Evolutionary conservation across 371 early-diverging fungal genomes (phyloP).

Genomic region (Mortierella sp.): DNA sequence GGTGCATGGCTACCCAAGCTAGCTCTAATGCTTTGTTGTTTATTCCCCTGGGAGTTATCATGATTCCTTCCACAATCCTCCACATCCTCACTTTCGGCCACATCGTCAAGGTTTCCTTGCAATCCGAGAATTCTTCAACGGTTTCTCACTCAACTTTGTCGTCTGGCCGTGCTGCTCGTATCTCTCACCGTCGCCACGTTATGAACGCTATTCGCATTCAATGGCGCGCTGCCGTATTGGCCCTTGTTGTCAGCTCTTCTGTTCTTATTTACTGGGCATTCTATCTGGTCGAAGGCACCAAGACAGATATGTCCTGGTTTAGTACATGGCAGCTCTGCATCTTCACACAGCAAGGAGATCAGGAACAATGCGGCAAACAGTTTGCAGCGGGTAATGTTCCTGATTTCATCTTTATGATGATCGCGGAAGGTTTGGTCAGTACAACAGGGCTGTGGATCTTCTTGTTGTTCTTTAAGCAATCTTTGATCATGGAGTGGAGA

Average conservation of each 20-base stretch:
- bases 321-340: slow-evolving; percentile 56
- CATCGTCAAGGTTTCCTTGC: slow-evolving; percentile 64
- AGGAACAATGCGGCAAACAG: slow-evolving; percentile 34
- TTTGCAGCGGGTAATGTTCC: slow-evolving; percentile 42
- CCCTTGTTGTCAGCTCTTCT: slow-evolving; percentile 62
- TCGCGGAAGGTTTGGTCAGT: slow-evolving; percentile 47
- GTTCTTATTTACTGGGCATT: slow-evolving; percentile 67
- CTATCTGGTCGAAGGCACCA: slow-evolving; percentile 40
- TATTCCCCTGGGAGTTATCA: slow-evolving; percentile 69
- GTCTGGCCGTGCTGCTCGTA: slow-evolving; percentile 54
- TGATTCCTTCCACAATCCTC: slow-evolving; percentile 66
- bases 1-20: slow-evolving; percentile 64
- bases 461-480: slow-evolving; percentile 53
- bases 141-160: slow-evolving; percentile 52
- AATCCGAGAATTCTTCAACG: slow-evolving; percentile 64
- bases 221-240: slow-evolving; percentile 75
- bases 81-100: slow-evolving; percentile 72
- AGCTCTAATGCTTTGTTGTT: slow-evolving; percentile 68
- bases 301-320: slow-evolving; percentile 50
- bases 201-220: slow-evolving; percentile 74
- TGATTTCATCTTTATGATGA: slow-evolving; percentile 51
- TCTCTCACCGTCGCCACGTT: slow-evolving; percentile 67
- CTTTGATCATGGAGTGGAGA: slow-evolving; percentile 41
- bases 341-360: slow-evolving; percentile 28
- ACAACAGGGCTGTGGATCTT: slow-evolving; percentile 54